Evolutionary conservation across 1,284 basidiomycete genomes (phyloP), one percentile per base, ranked within the genome.

Genomic region (Bondarzewia mesenterica): DNA sequence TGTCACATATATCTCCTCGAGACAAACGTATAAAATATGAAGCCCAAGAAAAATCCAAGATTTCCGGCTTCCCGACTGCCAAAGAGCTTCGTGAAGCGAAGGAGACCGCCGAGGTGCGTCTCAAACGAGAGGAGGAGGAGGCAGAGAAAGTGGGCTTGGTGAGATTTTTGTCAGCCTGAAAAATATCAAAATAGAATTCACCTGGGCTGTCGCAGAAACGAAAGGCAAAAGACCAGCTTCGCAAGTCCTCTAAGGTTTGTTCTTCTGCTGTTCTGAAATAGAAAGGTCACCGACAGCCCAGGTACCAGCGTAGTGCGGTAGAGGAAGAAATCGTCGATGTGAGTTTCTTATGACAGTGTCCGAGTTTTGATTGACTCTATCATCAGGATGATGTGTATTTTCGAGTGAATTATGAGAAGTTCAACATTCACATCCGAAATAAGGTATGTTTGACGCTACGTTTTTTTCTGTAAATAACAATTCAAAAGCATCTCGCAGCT

Each of bases 341-440:
- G 55, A 66, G 80, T 65, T 25, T 40, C 29, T 16, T 40, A 35
- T 16, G 25, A n/a, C 38, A 16, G 35, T 44, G 14, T 29, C 44
- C 7, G 4, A n/a, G 8, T 5, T 15, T 16, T 40, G 16, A 3
- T 20, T 44, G 21, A 49, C 42, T 37, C 48, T 43, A 50, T n/a
- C 32, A 2, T 25, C 51, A 93, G 89, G 78, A 85, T 18, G 71
- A 72, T 3, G 75, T 86, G 20, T 85, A 85, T 66, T 87, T 93
- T 61, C 80, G 87, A 41, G 77, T 97, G 47, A 93, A 96, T 66
- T 88, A 84, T 60, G 87, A 94, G 56, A 86, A 82, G 56, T 95
- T 94, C 66, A 85, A 90, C 57, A 73, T 93, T 27, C 84, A 91
- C 57, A 82, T 97, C 44, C 85, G 95, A 29, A 94, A 96, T 65